Percentiles rank a stretch among this genome's conserved stretches.
phyloP scores from a whole-genome alignment of 805 yeast species.

The Yarrowia sp. region DNA sequence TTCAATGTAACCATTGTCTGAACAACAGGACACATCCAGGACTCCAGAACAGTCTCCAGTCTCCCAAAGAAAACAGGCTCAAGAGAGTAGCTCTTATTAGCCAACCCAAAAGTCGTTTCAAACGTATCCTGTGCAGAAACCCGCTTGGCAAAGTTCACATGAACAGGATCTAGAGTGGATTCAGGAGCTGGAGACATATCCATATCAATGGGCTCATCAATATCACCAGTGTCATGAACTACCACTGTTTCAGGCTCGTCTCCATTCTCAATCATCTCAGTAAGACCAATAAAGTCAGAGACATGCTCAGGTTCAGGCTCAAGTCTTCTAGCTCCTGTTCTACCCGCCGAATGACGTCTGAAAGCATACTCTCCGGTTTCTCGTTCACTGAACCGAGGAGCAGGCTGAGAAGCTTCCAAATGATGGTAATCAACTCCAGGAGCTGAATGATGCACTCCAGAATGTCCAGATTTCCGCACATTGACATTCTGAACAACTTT shows the following conservation, averaged over 20 bases:
- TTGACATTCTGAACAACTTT: not conserved
- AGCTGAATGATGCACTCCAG: not conserved
- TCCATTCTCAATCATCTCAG: conserved; percentile 13
- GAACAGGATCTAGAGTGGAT: not conserved
- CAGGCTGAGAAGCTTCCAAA: not conserved
- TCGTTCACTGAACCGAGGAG: not conserved
- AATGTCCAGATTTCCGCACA: not conserved
- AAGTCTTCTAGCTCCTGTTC: not conserved
- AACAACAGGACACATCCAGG: conserved; percentile 11
- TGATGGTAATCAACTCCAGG: not conserved
- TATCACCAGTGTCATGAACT: not conserved
- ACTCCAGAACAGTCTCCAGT: not conserved
- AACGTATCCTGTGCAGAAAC: conserved; percentile 3
- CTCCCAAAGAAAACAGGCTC: not conserved
- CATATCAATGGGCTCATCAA: not conserved
- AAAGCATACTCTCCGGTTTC: conserved; percentile 13
- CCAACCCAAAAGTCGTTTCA: conserved; percentile 6
- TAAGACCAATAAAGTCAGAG: not conserved
- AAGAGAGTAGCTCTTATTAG: not conserved
- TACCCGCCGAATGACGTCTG: not conserved
- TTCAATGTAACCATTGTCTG: not conserved
- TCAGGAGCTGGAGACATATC: not conserved
- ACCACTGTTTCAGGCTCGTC: not conserved
- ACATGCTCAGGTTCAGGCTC: not conserved
- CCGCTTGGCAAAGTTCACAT: not conserved